These are phyloP conservation scores for Elsinoe perseae DNA, from an alignment of 2,329 filamentous ascomycete genomes.

Conservation along the genomic window DNA sequence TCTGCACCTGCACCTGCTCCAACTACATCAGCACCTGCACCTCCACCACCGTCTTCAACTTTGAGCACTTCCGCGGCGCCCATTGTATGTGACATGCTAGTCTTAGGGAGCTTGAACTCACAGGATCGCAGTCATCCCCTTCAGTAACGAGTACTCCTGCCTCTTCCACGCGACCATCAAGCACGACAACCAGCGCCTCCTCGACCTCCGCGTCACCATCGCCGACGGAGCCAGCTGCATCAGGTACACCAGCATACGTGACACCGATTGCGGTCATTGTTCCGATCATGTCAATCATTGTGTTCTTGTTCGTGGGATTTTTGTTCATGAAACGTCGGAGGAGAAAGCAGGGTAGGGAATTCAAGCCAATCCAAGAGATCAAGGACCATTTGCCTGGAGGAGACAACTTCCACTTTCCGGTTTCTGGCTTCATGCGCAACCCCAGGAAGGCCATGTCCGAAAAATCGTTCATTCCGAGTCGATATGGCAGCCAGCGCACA, in stretches of 20 bases:
- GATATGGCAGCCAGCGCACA: slow-evolving; percentile 5
- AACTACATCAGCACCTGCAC: neutral
- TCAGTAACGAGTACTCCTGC: neutral
- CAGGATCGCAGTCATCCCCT: neutral
- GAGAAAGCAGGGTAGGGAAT: slow-evolving; percentile 10
- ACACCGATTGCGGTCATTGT: slow-evolving; percentile 10
- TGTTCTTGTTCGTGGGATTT: neutral
- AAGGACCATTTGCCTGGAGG: neutral
- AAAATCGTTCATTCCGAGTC: neutral
- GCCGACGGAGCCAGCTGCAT: neutral
- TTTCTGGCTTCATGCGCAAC: slow-evolving; percentile 9
- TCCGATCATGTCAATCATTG: slow-evolving; percentile 7
- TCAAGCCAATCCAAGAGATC: slow-evolving; percentile 13
- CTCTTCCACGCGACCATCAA: neutral
- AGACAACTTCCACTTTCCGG: slow-evolving; percentile 11
- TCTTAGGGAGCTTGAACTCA: neutral
- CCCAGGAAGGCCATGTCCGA: slow-evolving; percentile 13
- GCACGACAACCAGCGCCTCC: neutral
- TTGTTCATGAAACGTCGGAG: slow-evolving; percentile 13
- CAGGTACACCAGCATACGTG: neutral
- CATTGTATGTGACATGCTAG: neutral
- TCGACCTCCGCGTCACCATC: neutral
- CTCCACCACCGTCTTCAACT: neutral
- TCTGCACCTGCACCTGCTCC: slow-evolving; percentile 9
- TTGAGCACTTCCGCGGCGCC: neutral